Base-by-base conservation (phyloP, 2,329 filamentous ascomycete species). In the Zymoseptoria crescenta region DNA sequence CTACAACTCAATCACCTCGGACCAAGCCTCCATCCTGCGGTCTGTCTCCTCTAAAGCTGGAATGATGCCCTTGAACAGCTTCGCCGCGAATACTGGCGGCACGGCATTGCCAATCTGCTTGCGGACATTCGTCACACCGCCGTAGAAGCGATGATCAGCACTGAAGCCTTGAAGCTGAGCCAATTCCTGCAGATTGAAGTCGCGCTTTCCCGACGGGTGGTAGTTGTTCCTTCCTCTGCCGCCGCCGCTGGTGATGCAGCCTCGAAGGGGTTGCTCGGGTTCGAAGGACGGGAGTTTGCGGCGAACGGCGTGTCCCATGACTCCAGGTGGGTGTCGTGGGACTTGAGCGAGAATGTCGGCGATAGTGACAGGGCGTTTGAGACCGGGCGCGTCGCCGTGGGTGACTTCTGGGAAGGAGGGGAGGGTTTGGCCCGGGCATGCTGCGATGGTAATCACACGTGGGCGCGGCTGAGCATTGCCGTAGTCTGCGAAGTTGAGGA, bases 71-170 rank as follows among this genome's bases (percentile, higher is more conserved):
- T 53, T 29, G 51, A 65, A 65, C 20, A 67, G 45, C 8, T 35
- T 27, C 27, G 64, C 58, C 5, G 48, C 60, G 8, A 66, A 53
- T 3, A 57, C 55, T 3, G 61, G 49, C 3, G 90, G 87, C 16
- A 93, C 90, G 0, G 89, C 89, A 67, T 94, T 93, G 0, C 89
- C 89, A 62, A 93, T 88, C 69, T 91, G 88, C 62, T 77, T 81
- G 64, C 69, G 81, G 16, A 83, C 74, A 13, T 72, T 70, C 0
- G 71, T 75, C 20, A 30, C 55, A 24, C 51, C 35, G 27, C 16
- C 9, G 0, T 74, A 61, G 67, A 93, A 92, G 0, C 71, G 70
- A 69, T 89, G 87, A 1, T 75, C 69, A 0, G 74, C 60, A 0
- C 87, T 87, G 56, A 94, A 94, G 0, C 85, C 86, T 63, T 91